Percentiles rank a stretch among this genome's conserved stretches.
phyloP scores from a whole-genome alignment of 106 monocot species.

The Allium cepa region DNA sequence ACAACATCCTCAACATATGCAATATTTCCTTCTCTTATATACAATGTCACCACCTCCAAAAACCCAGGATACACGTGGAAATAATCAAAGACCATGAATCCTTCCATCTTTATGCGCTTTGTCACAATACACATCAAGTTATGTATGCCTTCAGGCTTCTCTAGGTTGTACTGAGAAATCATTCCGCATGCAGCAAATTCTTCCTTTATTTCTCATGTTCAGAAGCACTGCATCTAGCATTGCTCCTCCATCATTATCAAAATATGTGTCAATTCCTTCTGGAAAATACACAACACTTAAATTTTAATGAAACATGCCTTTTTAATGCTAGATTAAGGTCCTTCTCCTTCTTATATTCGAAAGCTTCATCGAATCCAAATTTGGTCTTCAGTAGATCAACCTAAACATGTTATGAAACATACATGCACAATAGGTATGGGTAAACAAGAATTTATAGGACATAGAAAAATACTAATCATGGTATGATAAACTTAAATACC shows the following conservation, averaged over 20 bases:
- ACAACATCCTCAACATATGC: conserved; percentile 32
- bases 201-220: conserved; percentile 33
- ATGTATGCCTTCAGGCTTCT: conserved; percentile 26
- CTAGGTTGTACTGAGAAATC: conserved; percentile 54
- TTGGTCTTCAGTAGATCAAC: conserved; percentile 39
- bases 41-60: conserved; percentile 9
- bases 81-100: conserved; percentile 23
- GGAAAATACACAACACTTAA: conserved; percentile 21
- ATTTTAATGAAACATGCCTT: conserved; percentile 13
- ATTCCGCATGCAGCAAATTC: conserved; percentile 41
- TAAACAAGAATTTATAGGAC: too few relatives aligned
- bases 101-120: conserved; percentile 30
- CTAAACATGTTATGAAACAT: conserved; percentile 15
- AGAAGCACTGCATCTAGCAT: conserved; percentile 51
- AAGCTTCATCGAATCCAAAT: conserved; percentile 56
- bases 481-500: too few relatives aligned
- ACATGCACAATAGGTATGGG: too few relatives aligned
- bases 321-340: conserved; percentile 28
- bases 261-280: conserved; percentile 55
- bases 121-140: conserved; percentile 19
- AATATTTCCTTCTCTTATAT: conserved; percentile 34
- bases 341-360: conserved; percentile 48
- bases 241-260: conserved; percentile 44
- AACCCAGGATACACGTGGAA: conserved; percentile 11
- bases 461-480: too few relatives aligned